Conservation (phyloP, 1,139 yeast species). For the Lizanozyma gosingica region DNA sequence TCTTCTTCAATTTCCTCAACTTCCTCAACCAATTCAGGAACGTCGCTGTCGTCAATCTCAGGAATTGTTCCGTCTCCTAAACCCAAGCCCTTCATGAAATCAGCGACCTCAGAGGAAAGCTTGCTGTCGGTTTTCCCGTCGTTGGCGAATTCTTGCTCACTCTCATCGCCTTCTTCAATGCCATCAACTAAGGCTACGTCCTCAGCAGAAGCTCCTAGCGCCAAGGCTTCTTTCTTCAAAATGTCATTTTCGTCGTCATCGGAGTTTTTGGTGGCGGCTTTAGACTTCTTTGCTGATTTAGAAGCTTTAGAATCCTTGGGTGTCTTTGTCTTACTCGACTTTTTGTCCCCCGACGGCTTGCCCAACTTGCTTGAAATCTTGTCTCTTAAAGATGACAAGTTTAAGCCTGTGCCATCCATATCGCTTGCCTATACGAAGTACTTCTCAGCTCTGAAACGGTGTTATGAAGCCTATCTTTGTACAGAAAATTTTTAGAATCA, state of each 20-base stretch:
- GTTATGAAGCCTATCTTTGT: neutral
- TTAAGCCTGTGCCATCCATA: conserved; percentile 28
- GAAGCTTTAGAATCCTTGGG: conserved; percentile 5
- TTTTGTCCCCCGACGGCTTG: conserved; percentile 13
- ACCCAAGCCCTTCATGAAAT: conserved; percentile 65
- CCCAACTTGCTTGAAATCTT: conserved; percentile 42
- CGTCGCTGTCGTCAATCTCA: conserved; percentile 25
- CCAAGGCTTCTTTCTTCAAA: conserved; percentile 60
- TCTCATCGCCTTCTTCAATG: conserved; percentile 42
- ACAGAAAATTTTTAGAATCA: neutral
- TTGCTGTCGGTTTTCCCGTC: conserved; percentile 34
- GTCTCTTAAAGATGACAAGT: conserved; percentile 48
- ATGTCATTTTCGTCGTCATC: conserved; percentile 23
- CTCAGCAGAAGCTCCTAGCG: conserved; percentile 37
- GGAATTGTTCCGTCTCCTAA: conserved; percentile 34
- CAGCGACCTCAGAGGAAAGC: conserved; percentile 49
- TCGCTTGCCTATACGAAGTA: conserved; percentile 1
- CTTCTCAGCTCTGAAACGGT: neutral
- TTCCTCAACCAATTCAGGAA: conserved; percentile 15
- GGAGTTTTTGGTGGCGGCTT: conserved; percentile 1
- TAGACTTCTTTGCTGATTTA: conserved; percentile 4
- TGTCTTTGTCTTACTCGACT: conserved; percentile 13
- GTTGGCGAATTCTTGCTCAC: conserved; percentile 52
- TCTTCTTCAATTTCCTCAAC: conserved; percentile 21
- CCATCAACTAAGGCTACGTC: conserved; percentile 35